Evolutionary conservation across 108 stramenopile species (phyloP).

Genomic region (Mediolabrus comicus): DNA sequence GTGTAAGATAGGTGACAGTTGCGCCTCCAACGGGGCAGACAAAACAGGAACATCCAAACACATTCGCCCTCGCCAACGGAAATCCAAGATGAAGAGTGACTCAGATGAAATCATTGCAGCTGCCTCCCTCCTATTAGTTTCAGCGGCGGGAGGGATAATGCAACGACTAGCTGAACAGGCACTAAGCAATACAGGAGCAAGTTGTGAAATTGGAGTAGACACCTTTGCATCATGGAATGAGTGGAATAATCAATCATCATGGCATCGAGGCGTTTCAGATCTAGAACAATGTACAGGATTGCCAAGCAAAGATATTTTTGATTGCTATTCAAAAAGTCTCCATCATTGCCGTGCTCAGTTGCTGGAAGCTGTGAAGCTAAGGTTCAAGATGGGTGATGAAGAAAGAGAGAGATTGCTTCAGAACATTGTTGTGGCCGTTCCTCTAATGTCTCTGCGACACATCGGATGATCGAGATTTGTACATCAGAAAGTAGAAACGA

Average conservation of each 20-base stretch:
- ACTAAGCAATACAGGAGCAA: not conserved
- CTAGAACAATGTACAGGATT: slow-evolving; percentile 33
- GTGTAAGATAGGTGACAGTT: slow-evolving; percentile 21
- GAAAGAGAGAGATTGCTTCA: slow-evolving; percentile 7
- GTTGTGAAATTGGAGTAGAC: not conserved
- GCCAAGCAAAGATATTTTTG: slow-evolving; percentile 15
- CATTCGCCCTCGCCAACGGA: not conserved
- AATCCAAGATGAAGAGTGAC: not conserved
- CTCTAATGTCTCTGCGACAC: slow-evolving; percentile 27
- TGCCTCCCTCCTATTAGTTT: slow-evolving; percentile 29
- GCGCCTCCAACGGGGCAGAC: not conserved
- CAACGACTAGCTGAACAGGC: slow-evolving; percentile 32
- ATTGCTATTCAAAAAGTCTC: slow-evolving; percentile 25
- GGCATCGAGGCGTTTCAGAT: slow-evolving; percentile 36
- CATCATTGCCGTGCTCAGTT: slow-evolving; percentile 34
- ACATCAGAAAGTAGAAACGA: not conserved
- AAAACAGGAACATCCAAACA: not conserved
- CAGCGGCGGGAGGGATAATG: slow-evolving; percentile 36
- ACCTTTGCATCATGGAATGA: slow-evolving; percentile 19
- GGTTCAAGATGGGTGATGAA: slow-evolving; percentile 1
- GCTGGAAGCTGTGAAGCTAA: slow-evolving; percentile 13
- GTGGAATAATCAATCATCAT: slow-evolving; percentile 32
- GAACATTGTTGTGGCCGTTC: slow-evolving; percentile 27
- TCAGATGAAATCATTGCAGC: slow-evolving; percentile 31
- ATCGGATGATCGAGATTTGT: not conserved